A percentile compares a stretch with the other conserved stretches of the same genome.
Evolutionary conservation across 768 basidiomycete genomes (phyloP).

Genomic region (Dentipellis sp.): DNA sequence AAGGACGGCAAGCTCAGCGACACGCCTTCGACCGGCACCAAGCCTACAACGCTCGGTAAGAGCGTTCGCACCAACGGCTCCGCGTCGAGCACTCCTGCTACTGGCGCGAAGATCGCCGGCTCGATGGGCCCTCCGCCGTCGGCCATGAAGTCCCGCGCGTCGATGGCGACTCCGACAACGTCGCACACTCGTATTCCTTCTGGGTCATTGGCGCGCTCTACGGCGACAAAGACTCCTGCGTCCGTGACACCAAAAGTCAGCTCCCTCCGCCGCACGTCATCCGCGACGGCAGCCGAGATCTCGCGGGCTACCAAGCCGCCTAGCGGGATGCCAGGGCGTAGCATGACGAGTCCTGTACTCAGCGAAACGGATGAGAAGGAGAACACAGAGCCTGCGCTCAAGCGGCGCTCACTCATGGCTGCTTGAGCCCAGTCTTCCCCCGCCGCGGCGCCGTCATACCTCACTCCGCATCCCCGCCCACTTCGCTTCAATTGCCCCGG

Average conservation of each 20-base stretch:
- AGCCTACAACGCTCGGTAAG: constrained; percentile 12
- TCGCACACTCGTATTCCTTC: constrained; percentile 3
- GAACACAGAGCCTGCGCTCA: constrained; percentile 1
- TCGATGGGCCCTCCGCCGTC: constrained; percentile 9
- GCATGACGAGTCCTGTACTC: neutral
- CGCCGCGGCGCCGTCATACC: too few species aligned
- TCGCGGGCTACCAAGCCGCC: constrained; percentile 7
- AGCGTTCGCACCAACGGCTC: constrained; percentile 13
- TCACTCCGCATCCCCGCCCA: neutral
- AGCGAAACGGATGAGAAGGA: constrained; percentile 3
- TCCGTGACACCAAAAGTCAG: neutral
- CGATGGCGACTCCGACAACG: constrained; percentile 7
- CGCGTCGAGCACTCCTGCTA: constrained; percentile 2
- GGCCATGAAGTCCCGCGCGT: constrained; percentile 4
- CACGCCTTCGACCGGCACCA: neutral
- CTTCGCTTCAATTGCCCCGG: neutral
- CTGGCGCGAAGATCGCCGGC: constrained; percentile 5
- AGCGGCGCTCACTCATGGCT: neutral
- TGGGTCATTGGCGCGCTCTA: constrained; percentile 4
- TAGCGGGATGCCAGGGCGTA: neutral
- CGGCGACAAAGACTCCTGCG: constrained; percentile 6
- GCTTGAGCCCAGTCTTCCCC: neutral
- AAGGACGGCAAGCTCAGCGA: constrained; percentile 8
- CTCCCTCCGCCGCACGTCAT: constrained; percentile 3
- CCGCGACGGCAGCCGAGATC: constrained; percentile 11